Percentiles rank a stretch among this genome's conserved stretches.
These are phyloP conservation scores for Solanum bulbocastanum DNA, from an alignment of 257 asterid species.

Conservation along the genomic window DNA sequence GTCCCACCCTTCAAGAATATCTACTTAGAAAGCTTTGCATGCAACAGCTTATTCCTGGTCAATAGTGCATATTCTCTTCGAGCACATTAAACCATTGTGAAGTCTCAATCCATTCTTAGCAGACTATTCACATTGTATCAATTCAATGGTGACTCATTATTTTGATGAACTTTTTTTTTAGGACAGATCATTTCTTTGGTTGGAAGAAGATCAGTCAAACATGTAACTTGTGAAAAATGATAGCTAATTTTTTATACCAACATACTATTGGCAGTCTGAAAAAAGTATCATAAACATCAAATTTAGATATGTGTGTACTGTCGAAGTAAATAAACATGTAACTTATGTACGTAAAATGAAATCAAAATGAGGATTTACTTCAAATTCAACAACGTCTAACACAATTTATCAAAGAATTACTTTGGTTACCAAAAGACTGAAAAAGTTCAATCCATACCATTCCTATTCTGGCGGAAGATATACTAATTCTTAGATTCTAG, in stretches of 20 bases:
- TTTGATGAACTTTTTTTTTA: background rate
- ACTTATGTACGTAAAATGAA: background rate
- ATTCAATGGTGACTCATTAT: background rate
- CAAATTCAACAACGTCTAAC: background rate
- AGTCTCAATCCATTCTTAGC: background rate
- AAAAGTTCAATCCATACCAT: background rate
- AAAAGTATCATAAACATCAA: background rate
- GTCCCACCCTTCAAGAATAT: background rate
- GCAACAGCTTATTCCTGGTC: background rate
- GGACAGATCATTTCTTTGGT: background rate
- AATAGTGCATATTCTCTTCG: background rate
- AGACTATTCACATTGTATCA: background rate
- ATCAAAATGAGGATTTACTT: background rate
- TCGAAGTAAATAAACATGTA: background rate
- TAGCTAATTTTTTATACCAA: background rate
- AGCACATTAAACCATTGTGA: background rate
- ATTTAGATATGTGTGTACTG: background rate
- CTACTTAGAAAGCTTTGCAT: background rate
- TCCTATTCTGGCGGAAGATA: background rate
- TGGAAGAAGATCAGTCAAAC: background rate
- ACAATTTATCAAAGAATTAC: background rate
- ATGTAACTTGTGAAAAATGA: background rate
- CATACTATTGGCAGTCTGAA: background rate
- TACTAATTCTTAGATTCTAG: background rate
- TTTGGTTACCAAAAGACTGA: background rate